Evolutionary conservation across 208 protist genomes (phyloP), one percentile per base, ranked within the genome.

Genomic region (Crithidia acanthocephali): DNA sequence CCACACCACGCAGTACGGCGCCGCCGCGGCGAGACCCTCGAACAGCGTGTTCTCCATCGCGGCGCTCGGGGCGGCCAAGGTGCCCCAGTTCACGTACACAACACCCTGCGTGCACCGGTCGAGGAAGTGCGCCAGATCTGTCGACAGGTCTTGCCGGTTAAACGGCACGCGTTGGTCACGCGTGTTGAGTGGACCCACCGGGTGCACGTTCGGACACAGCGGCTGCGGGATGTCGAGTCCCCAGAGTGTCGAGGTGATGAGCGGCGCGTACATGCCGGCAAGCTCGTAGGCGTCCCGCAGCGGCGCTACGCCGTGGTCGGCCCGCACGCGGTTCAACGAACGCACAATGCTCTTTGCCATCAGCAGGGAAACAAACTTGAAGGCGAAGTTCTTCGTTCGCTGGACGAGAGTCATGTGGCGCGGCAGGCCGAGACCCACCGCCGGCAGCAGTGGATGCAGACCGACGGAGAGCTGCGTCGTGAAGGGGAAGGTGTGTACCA

Each of bases 51-150:
- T 47, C 45, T 63, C 58, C 50, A 78, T 42, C 18, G 37, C 18
- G 13, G 40, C 61, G 30, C 51, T 60, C n/a, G 76, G 70, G 23
- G 56, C 47, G 32, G 67, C 51, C n/a, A 84, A 45, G 2, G 80
- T 86, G 42, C 84, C 80, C 69, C 84, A 84, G 69, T 89, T 84
- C 27, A 80, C 77, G 72, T 89, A 89, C 28, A 89, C 20, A 25
- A 75, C 78, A 18, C 84, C 84, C 27, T 71, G 52, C 15, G 52
- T 33, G 60, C 80, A 86, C 8, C 58, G 15, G 64, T 82, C 62
- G 22, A 89, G 74, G 68, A 89, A 86, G 13, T 27, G 23, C 7
- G 71, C 37, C 8, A 86, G 70, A 25, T 56, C 63, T 6, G 40
- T 35, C 15, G 59, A n/a, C 22, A 67, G 60, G 61, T 79, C 61